Evolutionary conservation across 768 basidiomycete genomes (phyloP), one percentile per base, ranked within the genome.

Genomic region (Pleurotus giganteus): DNA sequence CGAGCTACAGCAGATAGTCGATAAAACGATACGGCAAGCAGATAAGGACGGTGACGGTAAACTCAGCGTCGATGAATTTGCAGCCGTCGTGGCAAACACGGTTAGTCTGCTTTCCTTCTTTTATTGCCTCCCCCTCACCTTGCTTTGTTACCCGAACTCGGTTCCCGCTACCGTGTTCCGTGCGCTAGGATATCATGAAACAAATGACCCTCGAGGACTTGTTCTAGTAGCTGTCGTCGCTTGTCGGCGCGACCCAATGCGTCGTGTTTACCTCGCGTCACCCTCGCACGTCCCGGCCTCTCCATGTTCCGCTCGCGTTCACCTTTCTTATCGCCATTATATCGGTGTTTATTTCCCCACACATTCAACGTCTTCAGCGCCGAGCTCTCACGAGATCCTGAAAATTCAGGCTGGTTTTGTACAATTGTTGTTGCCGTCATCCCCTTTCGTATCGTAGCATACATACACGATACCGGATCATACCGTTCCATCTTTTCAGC

Each of bases 11-110:
- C 97, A 98, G 69, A 98, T 99, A 56, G 97, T 99, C 15, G 96
- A 99, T 71, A 99, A 98, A 77, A 98, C 96, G 6, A 99, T 99
- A 68, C 94, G 98, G 92, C 96, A 98, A 72, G 96, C 94, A 12
- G 96, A 99, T 67, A 89, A 91, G 69, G 94, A 98, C 66, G 94
- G 91, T 2, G 96, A 98, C 66, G 96, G 96, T 24, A 97, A 94
- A 71, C 80, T 99, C 57, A 91, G 85, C 71, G 98, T 99, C 61
- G 94, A 96, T 54, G 96, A 98, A 73, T 99, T 98, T 69, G 85
- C 93, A 1, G 80, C 83, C 63, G 97, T 98, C 85, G 96, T 99
- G 24, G 90, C 94, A 23, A 95, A 93, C 69, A 98, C 96, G 63
- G 92, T 94, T 59, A 58, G 86, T 70, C 21, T 21, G 26, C 12